Evolutionary conservation across 2,329 filamentous ascomycete species (phyloP), one percentile per base, ranked within the genome.

Genomic region (Penicillium sp.): DNA sequence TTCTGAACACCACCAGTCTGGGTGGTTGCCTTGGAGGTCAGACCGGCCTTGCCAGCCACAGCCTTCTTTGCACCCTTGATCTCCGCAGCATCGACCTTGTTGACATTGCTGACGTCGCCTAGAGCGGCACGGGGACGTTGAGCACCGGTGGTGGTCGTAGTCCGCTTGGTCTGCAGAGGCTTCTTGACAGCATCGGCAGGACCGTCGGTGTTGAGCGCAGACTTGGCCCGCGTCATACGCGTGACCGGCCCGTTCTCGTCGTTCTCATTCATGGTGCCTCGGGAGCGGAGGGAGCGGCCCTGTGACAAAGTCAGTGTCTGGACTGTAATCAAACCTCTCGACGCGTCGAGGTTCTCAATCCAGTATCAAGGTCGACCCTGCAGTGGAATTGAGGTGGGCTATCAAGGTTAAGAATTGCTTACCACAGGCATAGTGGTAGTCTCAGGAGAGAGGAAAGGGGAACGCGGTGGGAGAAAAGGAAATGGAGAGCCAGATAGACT

Each of bases 71-170:
- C 86, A 56, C 91, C 89, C 57, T 77, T 83, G 73, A 64, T 69
- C 57, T 69, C 62, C 55, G 91, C 90, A 50, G 84, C 84, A 77
- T 77, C 76, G 16, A 66, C 66, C 63, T 97, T 98, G 69, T 87
- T 87, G 64, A 96, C 89, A 79, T 99, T 99, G 85, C 92, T 98
- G 68, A 97, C 90, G 81, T 99, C 95, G 59, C 91, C 92, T 39
- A 99, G 85, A 50, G 91, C 93, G 69, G 89, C 86, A 73, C 95
- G 91, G 81, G 90, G 95, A 72, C 89, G 85, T 60, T 82, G 82
- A 50, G 82, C 77, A 69, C 82, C 78, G 62, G 73, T 78, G 61
- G 78, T 67, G 50, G 80, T 75, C 31, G 82, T 78, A 16, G 87
- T 78, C 76, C 88, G 91, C 79, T 92, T 93, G 51, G 87, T 82